These are phyloP conservation scores for Gonium pectorale DNA, from an alignment of 139 green algal species.

Conservation along the genomic window DNA sequence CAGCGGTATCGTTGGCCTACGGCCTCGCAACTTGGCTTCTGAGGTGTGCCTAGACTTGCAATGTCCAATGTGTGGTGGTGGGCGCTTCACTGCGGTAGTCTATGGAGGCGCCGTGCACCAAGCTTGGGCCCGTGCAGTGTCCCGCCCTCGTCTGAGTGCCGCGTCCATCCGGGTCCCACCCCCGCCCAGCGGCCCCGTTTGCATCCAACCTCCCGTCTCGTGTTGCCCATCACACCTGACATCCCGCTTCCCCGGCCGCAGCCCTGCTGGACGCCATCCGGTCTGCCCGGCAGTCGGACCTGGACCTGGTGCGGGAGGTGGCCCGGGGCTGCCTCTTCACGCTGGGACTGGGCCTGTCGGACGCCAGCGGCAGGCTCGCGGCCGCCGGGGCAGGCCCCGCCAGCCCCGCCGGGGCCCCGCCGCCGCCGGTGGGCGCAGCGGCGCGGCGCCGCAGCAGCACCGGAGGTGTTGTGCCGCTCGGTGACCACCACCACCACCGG, in stretches of 20 bases:
- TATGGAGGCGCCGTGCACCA: too few relatives aligned
- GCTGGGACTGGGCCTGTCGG: background rate
- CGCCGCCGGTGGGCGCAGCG: too few relatives aligned
- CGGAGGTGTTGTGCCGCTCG: too few relatives aligned
- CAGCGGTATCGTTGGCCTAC: background rate
- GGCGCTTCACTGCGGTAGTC: too few relatives aligned
- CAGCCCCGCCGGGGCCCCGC: background rate
- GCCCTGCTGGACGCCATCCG: slow-evolving; percentile 45
- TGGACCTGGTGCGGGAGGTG: slow-evolving; percentile 33
- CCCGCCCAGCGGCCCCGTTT: background rate
- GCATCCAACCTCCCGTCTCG: background rate
- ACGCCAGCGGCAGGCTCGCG: background rate
- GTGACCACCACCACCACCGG: too few relatives aligned
- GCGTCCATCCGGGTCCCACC: background rate
- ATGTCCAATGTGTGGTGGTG: too few relatives aligned
- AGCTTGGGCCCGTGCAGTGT: too few relatives aligned
- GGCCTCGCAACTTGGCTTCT: too few relatives aligned
- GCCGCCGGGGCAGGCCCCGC: background rate
- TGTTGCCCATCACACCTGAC: background rate
- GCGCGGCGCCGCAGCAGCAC: too few relatives aligned
- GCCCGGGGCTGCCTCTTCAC: slow-evolving; percentile 52
- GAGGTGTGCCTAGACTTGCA: background rate
- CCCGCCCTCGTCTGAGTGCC: background rate
- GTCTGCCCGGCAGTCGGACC: slow-evolving; percentile 24
- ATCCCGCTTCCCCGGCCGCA: background rate